phyloP scores from a whole-genome alignment of 495 filamentous ascomycete species.

The Podospora tetraspora region DNA sequence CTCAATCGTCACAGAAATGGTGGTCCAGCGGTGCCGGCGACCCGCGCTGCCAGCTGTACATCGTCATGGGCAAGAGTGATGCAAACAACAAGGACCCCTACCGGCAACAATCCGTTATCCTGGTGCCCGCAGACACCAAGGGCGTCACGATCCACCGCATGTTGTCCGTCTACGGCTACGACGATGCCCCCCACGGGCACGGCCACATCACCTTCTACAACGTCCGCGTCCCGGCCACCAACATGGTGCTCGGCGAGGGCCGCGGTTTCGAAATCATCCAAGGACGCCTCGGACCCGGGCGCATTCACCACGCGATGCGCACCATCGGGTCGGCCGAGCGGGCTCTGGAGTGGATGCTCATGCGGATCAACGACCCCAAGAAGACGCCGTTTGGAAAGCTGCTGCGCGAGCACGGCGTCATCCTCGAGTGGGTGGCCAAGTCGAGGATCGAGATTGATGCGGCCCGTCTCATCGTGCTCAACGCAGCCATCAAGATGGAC shows the following conservation, averaged over 20 bases:
- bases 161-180: conserved; percentile 86
- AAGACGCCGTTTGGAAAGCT: conserved; percentile 81
- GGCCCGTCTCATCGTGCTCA: conserved; percentile 77
- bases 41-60: conserved; percentile 80
- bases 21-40: conserved; percentile 92
- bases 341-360: conserved; percentile 83
- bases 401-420: conserved; percentile 78
- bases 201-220: conserved; percentile 82
- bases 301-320: conserved; percentile 93
- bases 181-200: conserved; percentile 92
- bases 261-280: conserved; percentile 97
- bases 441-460: conserved; percentile 88
- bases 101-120: conserved; percentile 81
- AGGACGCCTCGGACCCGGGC: conserved; percentile 82
- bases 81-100: conserved; percentile 66
- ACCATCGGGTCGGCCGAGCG: conserved; percentile 79
- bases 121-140: conserved; percentile 68
- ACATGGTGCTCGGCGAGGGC: conserved; percentile 82
- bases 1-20: conserved; percentile 65
- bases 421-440: conserved; percentile 88
- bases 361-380: conserved; percentile 79
- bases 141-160: conserved; percentile 82
- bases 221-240: conserved; percentile 70
- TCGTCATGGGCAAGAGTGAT: conserved; percentile 87
- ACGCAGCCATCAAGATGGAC: conserved; percentile 87